Evolutionary conservation across 805 yeast species (phyloP).

Genomic region (Torulaspora maleeae): DNA sequence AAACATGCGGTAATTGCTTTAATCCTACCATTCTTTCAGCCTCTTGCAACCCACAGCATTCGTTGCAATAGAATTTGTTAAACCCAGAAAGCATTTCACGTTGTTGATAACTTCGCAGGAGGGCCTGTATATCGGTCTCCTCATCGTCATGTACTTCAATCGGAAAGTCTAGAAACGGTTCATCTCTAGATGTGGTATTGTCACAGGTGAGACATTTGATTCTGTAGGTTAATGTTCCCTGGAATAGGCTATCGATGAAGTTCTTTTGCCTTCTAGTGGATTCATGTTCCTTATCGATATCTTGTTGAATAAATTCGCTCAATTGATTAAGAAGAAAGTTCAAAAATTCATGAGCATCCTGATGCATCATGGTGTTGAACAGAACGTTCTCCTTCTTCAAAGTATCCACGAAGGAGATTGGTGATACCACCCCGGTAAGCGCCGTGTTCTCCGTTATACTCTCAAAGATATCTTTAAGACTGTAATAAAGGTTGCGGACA

Average conservation of each 20-base stretch:
- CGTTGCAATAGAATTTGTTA: conserved; percentile 90
- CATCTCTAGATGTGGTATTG: conserved; percentile 72
- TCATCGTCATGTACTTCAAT: conserved; percentile 75
- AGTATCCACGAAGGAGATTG: conserved; percentile 65
- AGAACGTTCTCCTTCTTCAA: conserved; percentile 77
- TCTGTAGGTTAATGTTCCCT: conserved; percentile 80
- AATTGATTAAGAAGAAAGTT: conserved; percentile 80
- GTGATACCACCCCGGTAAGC: conserved; percentile 79
- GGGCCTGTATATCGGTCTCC: conserved; percentile 60
- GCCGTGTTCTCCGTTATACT: conserved; percentile 67
- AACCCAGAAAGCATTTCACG: conserved; percentile 80
- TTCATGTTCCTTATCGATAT: conserved; percentile 6
- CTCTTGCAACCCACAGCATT: conserved; percentile 85
- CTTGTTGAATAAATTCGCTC: conserved; percentile 40
- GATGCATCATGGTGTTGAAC: conserved; percentile 91
- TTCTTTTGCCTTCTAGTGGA: conserved; percentile 30
- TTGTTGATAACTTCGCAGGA: conserved; percentile 52
- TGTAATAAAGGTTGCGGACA: conserved; percentile 48
- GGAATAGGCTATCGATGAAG: conserved; percentile 68
- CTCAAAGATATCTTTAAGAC: conserved; percentile 83
- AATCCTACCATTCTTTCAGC: conserved; percentile 87
- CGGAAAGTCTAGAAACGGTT: conserved; percentile 79
- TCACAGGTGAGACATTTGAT: conserved; percentile 90
- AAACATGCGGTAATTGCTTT: conserved; percentile 66
- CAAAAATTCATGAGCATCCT: conserved; percentile 96